Evolutionary conservation across 2,329 filamentous ascomycete species (phyloP), one percentile per base, ranked within the genome.

Genomic region (Fusarium verticillioides): DNA sequence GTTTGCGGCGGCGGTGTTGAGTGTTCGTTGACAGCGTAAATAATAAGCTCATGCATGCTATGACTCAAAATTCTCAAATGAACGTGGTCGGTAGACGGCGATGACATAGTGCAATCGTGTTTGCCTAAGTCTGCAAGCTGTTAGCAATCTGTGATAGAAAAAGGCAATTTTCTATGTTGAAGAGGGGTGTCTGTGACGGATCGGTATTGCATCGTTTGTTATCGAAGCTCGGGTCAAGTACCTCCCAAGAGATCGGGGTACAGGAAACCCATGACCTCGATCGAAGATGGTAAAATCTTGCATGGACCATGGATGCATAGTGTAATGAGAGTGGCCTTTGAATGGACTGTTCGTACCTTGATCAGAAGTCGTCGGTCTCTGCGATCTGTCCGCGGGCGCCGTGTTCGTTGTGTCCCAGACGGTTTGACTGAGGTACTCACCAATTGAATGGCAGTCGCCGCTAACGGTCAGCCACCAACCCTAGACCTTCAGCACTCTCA

Each of bases 21-120:
- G 30, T 42, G n/a, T 3, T 47, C 30, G 63, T 60, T 30, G 36
- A 50, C 30, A 67, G 46, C 30, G 46, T 67, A 67, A 54, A 67
- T 42, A 61, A 28, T 23, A 69, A 65, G 66, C 66, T 69, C 66
- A 69, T 69, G 66, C 52, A 69, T 69, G 66, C 52, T 69, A 26
- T 64, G 19, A 39, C 23, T 26, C 16, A 5, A 43, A 10, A 7
- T 30, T 23, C 26, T 30, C 19, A 34, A n/a, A 36, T 15, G 16
- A 16, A 6, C 9, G 46, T 65, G 65, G 32, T 39, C 12, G 18
- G 23, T 37, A 19, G 16, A 11, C 1, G 5, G 12, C 1, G 28
- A 43, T 9, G 5, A 11, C 4, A 7, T 9, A 2, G 2, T 10
- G 0, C 42, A 49, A 59, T 13, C 21, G 2, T 11, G 6, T 5